Base-by-base conservation (phyloP, 2,329 filamentous ascomycete genomes). In the Penicillium sp. region DNA sequence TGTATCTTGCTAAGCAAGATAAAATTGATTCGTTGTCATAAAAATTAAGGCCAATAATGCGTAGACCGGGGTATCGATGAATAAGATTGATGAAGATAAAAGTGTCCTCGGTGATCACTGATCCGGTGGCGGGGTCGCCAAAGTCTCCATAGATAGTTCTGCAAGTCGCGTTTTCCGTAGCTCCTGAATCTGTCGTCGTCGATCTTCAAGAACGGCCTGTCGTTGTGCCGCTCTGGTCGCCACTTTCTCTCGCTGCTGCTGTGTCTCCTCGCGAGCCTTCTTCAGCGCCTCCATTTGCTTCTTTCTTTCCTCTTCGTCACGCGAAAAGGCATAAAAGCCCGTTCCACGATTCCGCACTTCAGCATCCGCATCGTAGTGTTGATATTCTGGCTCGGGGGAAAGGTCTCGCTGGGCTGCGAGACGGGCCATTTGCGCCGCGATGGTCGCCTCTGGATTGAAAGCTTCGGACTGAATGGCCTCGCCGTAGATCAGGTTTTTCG, bases 301-400 rank as follows among this genome's bases (percentile, higher is more conserved):
- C 73, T 89, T 82, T 53, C 86, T 78, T 66, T 83, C 82, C 67
- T 85, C 88, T 72, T 90, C 88, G 76, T 96, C 90, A 67, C 85
- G 86, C 61, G 89, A 92, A 75, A 99, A 98, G 60, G 90, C 88
- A 80, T 93, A 97, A 79, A 98, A 99, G 0, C 91, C 95, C 0
- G 91, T 91, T 4, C 95, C 95, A 71, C 95, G 94, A 49, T 88
- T 92, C 63, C 95, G 84, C 53, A 97, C 88, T 83, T 99, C 95
- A 63, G 85, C 85, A 63, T 86, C 86, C 1, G 92, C 92, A 75
- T 97, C 91, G 78, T 98, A 99, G 79, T 98, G 94, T 71, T 84
- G 83, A 69, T 89, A 86, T 8, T 89, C 87, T 6, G 93, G 92
- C 53, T 93, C 97, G 56, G 89, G 83, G 69, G 88, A 90, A 60